Evolutionary conservation across 2,329 filamentous ascomycete species (phyloP).

Genomic region (Fusarium torreyae): DNA sequence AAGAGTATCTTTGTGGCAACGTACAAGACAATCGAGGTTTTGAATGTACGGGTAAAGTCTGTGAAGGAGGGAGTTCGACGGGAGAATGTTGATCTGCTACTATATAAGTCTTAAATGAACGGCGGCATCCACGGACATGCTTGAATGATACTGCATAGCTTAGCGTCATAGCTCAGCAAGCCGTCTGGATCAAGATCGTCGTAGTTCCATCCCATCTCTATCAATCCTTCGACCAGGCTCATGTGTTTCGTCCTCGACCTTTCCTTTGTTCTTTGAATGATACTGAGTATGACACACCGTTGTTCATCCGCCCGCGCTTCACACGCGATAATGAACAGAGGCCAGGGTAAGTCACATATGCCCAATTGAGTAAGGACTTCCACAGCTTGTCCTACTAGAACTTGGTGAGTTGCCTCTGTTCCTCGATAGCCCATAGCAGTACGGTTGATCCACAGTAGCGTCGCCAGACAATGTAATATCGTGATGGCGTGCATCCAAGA

Average conservation of each 20-base stretch:
- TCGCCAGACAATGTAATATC: neutral
- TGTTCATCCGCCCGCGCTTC: neutral
- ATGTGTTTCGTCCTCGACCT: neutral
- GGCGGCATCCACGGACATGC: conserved; percentile 4
- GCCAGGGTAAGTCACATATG: conserved; percentile 4
- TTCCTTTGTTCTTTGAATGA: neutral
- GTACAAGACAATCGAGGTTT: neutral
- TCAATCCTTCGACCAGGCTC: neutral
- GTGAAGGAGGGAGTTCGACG: neutral
- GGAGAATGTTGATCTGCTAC: neutral
- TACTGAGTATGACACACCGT: neutral
- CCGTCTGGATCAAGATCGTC: conserved; percentile 3
- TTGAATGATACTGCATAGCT: neutral
- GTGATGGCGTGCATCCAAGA: neutral
- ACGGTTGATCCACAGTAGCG: neutral
- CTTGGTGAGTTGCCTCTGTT: neutral
- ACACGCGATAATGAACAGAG: neutral
- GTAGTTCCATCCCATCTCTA: conserved; percentile 6
- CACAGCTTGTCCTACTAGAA: neutral
- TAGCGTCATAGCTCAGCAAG: conserved; percentile 2
- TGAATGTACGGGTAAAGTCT: neutral
- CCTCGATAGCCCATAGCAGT: neutral
- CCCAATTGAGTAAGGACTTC: neutral
- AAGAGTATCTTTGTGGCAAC: conserved; percentile 4
- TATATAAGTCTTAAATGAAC: neutral